A percentile compares a stretch with the other conserved stretches of the same genome.
phyloP scores from a whole-genome alignment of 2,329 filamentous ascomycete genomes.

The Biscogniauxia marginata region DNA sequence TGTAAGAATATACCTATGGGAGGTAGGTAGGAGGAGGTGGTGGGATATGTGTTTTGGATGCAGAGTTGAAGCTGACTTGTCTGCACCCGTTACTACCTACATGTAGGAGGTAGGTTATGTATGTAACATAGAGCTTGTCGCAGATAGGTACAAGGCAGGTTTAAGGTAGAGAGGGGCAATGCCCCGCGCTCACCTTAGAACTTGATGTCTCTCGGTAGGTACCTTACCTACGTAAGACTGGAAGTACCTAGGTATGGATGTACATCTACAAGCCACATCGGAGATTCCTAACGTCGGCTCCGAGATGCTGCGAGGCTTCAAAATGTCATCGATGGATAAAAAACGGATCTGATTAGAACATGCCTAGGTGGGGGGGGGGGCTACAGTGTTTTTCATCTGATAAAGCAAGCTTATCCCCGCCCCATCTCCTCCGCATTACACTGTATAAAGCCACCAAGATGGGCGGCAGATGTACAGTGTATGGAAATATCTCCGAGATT shows the following conservation, averaged over 20 bases:
- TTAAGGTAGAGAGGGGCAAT: neutral
- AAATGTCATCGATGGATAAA: neutral
- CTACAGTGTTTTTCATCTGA: neutral
- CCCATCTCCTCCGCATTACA: neutral
- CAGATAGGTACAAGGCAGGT: neutral
- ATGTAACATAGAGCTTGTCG: neutral
- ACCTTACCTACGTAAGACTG: neutral
- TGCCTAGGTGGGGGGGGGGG: slow-evolving; percentile 1
- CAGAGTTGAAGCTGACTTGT: too few species aligned
- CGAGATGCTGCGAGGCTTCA: neutral
- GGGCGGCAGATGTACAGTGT: slow-evolving; percentile 17
- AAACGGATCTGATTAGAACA: slow-evolving; percentile 18
- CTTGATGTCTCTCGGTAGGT: too few species aligned
- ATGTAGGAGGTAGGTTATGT: neutral
- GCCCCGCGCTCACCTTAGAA: too few species aligned
- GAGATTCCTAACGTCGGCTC: neutral
- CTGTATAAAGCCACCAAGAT: neutral
- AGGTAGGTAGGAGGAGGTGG: too few species aligned
- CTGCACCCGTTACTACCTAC: too few species aligned
- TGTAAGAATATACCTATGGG: too few species aligned
- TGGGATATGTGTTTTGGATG: too few species aligned
- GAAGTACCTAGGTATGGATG: neutral
- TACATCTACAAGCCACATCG: neutral
- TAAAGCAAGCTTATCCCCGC: neutral
- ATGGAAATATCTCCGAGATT: slow-evolving; percentile 17